Base-by-base conservation (phyloP, 2,329 filamentous ascomycete species). In the Trichothecium roseum region DNA sequence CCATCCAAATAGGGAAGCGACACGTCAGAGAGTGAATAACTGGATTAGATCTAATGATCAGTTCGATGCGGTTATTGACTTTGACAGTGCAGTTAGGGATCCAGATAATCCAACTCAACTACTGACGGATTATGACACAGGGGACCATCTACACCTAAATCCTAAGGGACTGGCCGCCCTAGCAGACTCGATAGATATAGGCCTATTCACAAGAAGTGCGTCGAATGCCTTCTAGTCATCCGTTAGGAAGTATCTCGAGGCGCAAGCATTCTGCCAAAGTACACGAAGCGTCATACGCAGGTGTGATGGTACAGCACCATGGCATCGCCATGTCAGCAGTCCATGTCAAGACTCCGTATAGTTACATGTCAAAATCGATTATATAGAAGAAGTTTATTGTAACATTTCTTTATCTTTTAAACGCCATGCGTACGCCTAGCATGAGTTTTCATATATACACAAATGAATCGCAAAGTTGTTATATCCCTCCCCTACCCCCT, bases 11-110 rank as follows among this genome's bases (percentile, higher is more conserved):
- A 54, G 74, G 9, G 75, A 81, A 51, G 50, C 44, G 39, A 72
- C 72, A 14, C 54, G 76, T 31, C 60, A 68, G 48, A 54, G 59
- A 10, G 57, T 81, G 7, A 81, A 81, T 42, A 49, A 52, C 18
- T 81, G 71, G 60, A 80, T 81, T 17, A 57, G 75, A 14, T 51
- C 42, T 3, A 64, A 59, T 36, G 68, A 66, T 1, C 55, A 59
- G 14, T 81, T 79, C 48, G 75, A 81, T 44, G 69, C 62, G 0
- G 67, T 81, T 2, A 50, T 79, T 10, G 76, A 81, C 47, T 79
- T 82, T 45, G 76, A 81, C 45, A 54, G 49, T 18, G 58, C 68
- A 2, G 50, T 79, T 16, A 54, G 69, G 28, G 67, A 79, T 47
- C 32, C 56, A 41, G 28, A 68, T 48, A 55, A 54, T 16, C 50